These are phyloP conservation scores for Starmera amethionina DNA, from an alignment of 805 yeast species.

Conservation along the genomic window DNA sequence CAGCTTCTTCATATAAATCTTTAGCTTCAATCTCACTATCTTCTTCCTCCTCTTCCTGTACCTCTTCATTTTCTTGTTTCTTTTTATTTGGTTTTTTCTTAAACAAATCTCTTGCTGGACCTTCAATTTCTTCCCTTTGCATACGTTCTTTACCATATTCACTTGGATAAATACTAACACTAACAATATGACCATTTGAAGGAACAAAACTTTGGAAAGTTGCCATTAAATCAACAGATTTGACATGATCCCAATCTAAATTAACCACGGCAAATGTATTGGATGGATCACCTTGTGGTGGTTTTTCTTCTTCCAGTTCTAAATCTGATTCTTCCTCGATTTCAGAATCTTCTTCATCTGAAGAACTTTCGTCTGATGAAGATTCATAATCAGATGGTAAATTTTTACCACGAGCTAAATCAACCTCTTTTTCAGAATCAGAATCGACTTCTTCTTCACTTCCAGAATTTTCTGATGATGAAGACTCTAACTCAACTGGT, in stretches of 20 bases:
- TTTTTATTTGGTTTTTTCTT: constrained; percentile 31
- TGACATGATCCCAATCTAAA: constrained; percentile 95
- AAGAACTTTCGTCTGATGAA: constrained; percentile 33
- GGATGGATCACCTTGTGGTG: constrained; percentile 86
- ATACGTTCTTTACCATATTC: constrained; percentile 90
- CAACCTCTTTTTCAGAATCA: constrained; percentile 21
- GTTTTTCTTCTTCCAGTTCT: constrained; percentile 45
- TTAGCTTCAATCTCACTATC: constrained; percentile 53
- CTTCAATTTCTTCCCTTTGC: constrained; percentile 82
- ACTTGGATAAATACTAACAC: constrained; percentile 74
- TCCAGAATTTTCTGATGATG: constrained; percentile 7
- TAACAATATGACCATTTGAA: constrained; percentile 52
- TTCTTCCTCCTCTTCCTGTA: no score
- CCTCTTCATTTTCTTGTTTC: constrained; percentile 24
- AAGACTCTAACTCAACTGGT: constrained; percentile 5
- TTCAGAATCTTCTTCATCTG: constrained; percentile 31
- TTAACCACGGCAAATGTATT: constrained; percentile 82
- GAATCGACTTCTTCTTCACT: constrained; percentile 11
- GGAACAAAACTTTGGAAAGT: constrained; percentile 84
- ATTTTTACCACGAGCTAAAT: constrained; percentile 63
- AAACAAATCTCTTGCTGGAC: constrained; percentile 86
- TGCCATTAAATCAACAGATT: constrained; percentile 79
- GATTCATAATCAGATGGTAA: constrained; percentile 28
- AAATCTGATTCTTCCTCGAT: constrained; percentile 44
- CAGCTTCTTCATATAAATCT: constrained; percentile 68